A percentile compares a stretch with the other conserved stretches of the same genome.
phyloP scores from a whole-genome alignment of 2,329 filamentous ascomycete genomes.

The Lasiodiplodia citricola region DNA sequence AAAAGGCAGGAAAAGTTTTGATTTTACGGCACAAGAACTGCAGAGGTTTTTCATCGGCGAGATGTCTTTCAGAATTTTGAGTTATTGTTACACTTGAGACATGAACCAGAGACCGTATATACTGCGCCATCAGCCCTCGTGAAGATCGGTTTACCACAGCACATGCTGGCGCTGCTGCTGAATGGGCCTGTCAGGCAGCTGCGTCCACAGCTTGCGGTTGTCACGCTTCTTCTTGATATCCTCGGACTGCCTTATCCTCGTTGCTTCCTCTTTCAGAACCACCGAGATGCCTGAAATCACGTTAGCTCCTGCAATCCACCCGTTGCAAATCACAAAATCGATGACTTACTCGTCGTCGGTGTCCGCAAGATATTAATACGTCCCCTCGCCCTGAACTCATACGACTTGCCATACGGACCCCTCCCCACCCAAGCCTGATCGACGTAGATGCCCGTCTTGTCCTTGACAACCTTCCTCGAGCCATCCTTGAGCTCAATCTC shows the following conservation, averaged over 20 bases:
- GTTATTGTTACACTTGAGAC: not conserved
- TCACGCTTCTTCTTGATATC: slow-evolving; percentile 78
- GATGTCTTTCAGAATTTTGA: not conserved
- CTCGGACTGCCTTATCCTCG: slow-evolving; percentile 77
- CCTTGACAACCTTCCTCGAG: slow-evolving; percentile 70
- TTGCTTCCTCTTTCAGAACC: slow-evolving; percentile 91
- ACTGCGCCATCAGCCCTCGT: not conserved
- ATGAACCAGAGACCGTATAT: not conserved
- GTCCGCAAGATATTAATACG: slow-evolving; percentile 69
- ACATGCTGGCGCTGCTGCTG: slow-evolving; percentile 88
- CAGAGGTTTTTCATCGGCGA: not conserved
- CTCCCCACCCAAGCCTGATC: slow-evolving; percentile 92
- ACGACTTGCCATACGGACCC: slow-evolving; percentile 63
- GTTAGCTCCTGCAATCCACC: slow-evolving; percentile 22
- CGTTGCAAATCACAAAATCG: not conserved
- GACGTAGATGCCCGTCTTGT: slow-evolving; percentile 85
- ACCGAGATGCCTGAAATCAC: slow-evolving; percentile 69
- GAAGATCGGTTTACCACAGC: slow-evolving; percentile 69
- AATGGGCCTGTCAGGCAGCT: slow-evolving; percentile 84
- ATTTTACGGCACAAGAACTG: not conserved
- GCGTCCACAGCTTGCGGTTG: slow-evolving; percentile 81
- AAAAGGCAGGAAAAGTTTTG: slow-evolving; percentile 7
- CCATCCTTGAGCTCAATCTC: slow-evolving; percentile 78
- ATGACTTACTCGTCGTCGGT: slow-evolving; percentile 74
- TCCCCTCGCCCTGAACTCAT: slow-evolving; percentile 77